Evolutionary conservation across 495 filamentous ascomycete species (phyloP).

Genomic region (Daldinia bambusicola): DNA sequence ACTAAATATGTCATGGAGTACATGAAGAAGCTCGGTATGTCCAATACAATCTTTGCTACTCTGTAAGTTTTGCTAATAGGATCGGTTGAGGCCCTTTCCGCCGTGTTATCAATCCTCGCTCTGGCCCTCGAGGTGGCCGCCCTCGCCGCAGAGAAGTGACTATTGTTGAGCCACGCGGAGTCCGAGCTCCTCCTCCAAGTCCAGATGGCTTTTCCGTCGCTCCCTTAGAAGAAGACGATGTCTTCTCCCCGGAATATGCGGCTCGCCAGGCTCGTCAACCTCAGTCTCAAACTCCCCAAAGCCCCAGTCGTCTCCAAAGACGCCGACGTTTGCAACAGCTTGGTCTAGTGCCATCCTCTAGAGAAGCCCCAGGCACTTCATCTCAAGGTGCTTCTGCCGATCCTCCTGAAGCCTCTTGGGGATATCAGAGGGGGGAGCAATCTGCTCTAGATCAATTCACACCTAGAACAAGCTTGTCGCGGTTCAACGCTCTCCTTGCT

Average conservation of each 20-base stretch:
- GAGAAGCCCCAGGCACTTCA: neutral
- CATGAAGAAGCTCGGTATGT: slow-evolving; percentile 38
- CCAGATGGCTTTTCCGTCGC: neutral
- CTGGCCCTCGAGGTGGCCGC: slow-evolving; percentile 3
- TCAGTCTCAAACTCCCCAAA: neutral
- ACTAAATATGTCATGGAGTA: slow-evolving; percentile 43
- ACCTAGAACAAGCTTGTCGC: neutral
- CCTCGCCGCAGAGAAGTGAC: slow-evolving; percentile 7
- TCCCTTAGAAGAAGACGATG: neutral
- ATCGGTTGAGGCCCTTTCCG: slow-evolving; percentile 6
- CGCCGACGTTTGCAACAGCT: neutral
- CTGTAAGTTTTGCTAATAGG: slow-evolving; percentile 3
- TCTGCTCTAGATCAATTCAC: neutral
- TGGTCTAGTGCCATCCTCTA: neutral
- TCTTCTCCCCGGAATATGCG: neutral
- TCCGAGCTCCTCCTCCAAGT: neutral
- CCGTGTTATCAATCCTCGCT: slow-evolving; percentile 9
- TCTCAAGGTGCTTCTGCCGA: neutral
- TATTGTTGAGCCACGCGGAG: neutral
- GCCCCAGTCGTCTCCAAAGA: neutral
- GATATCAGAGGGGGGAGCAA: neutral
- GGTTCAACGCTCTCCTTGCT: neutral
- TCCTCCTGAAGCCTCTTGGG: neutral
- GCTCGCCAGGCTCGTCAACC: neutral
- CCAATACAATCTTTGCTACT: neutral